phyloP scores from a whole-genome alignment of 768 basidiomycete species.

The Clavulina sp. region DNA sequence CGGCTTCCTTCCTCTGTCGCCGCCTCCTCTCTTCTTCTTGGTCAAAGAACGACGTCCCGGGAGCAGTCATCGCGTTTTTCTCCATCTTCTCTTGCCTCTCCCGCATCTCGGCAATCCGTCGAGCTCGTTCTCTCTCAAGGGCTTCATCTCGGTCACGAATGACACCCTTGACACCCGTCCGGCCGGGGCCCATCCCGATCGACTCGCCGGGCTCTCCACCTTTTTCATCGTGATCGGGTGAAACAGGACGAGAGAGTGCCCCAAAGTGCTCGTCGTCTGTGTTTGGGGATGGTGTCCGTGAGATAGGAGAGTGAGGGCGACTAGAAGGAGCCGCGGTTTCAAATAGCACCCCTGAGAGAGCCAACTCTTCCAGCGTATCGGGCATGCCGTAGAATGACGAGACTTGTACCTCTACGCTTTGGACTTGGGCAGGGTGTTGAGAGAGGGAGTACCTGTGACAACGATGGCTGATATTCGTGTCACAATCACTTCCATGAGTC shows the following conservation, averaged over 20 bases:
- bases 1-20: slow-evolving; percentile 30
- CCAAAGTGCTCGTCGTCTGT: slow-evolving; percentile 26
- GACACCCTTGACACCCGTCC: slow-evolving; percentile 80
- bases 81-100: slow-evolving; percentile 42
- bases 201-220: slow-evolving; percentile 28
- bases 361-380: slow-evolving; percentile 47
- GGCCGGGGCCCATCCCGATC: slow-evolving; percentile 71
- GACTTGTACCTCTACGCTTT: too few relatives aligned
- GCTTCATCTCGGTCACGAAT: slow-evolving; percentile 69
- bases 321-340: slow-evolving; percentile 45
- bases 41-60: slow-evolving; percentile 47
- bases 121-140: slow-evolving; percentile 25
- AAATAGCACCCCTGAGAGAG: slow-evolving; percentile 66
- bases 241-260: slow-evolving; percentile 8
- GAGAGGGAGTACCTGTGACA: too few relatives aligned
- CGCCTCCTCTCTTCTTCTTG: slow-evolving; percentile 41
- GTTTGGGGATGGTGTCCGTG: slow-evolving; percentile 26
- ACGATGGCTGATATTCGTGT: too few relatives aligned
- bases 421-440: too few relatives aligned
- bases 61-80: slow-evolving; percentile 35
- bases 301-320: slow-evolving; percentile 27
- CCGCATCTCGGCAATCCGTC: slow-evolving; percentile 33
- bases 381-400: too few relatives aligned
- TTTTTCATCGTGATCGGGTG: not conserved
- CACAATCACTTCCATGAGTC: too few relatives aligned